Percentiles rank a stretch among this genome's conserved stretches.
phyloP scores from a whole-genome alignment of 2,329 filamentous ascomycete genomes.

The Ascochyta rabiei region DNA sequence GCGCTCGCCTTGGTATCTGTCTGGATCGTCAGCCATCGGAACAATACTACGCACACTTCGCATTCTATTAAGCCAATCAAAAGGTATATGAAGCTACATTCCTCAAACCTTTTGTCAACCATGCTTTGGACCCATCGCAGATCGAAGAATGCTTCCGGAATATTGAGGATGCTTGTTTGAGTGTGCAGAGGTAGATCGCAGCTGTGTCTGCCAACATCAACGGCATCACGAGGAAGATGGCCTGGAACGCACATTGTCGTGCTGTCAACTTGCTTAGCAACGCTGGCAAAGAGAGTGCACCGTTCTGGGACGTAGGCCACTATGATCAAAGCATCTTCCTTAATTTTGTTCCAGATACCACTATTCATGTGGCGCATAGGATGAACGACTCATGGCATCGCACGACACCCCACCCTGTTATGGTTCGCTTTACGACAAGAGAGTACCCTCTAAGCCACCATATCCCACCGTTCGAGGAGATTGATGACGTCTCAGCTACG shows the following conservation, averaged over 20 bases:
- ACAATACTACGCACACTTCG: slow-evolving; percentile 27
- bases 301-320: slow-evolving; percentile 27
- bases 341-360: slow-evolving; percentile 21
- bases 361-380: slow-evolving; percentile 8
- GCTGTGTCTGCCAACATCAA: slow-evolving; percentile 23
- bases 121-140: slow-evolving; percentile 28
- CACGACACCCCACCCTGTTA: slow-evolving; percentile 14
- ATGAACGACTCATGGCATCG: slow-evolving; percentile 33
- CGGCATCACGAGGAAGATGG: slow-evolving; percentile 28
- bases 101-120: slow-evolving; percentile 27
- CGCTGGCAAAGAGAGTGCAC: slow-evolving; percentile 20
- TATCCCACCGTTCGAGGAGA: slow-evolving; percentile 25
- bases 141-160: slow-evolving; percentile 17
- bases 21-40: slow-evolving; percentile 22
- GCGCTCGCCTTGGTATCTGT: slow-evolving; percentile 11
- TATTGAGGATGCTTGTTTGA: neutral
- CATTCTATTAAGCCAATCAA: slow-evolving; percentile 34
- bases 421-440: slow-evolving; percentile 25
- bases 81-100: slow-evolving; percentile 33
- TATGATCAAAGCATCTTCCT: slow-evolving; percentile 20
- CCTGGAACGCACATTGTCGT: slow-evolving; percentile 31
- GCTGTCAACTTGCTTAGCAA: slow-evolving; percentile 26
- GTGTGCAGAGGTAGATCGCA: slow-evolving; percentile 22
- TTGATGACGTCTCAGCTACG: slow-evolving; percentile 20
- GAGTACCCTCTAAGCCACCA: slow-evolving; percentile 26